These are phyloP conservation scores for Pelomyxa schiedti DNA, from an alignment of 78 protist species.

Conservation along the genomic window DNA sequence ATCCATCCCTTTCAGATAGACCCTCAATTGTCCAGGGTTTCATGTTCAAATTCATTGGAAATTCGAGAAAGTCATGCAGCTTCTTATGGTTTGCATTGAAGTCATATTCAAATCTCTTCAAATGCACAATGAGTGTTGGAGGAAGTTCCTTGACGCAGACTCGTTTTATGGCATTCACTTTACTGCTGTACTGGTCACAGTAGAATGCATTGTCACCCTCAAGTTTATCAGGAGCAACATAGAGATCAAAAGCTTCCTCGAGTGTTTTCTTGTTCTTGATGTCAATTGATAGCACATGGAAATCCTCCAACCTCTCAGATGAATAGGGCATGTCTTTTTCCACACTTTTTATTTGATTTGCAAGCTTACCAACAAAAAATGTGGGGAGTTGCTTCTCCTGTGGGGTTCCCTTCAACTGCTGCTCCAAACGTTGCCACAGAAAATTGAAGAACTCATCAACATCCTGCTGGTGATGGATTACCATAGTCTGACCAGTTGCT, in stretches of 20 bases:
- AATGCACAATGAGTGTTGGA: conserved; percentile 36
- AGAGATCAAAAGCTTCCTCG: background rate
- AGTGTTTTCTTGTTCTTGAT: conserved; percentile 7
- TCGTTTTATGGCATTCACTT: conserved; percentile 36
- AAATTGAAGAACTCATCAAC: conserved; percentile 31
- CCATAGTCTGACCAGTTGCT: no score
- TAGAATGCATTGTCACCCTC: conserved; percentile 56
- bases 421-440: conserved; percentile 36
- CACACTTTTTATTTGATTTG: background rate
- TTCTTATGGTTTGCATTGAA: conserved; percentile 27
- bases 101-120: conserved; percentile 79
- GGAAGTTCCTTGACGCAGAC: conserved; percentile 21
- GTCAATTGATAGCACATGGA: conserved; percentile 10
- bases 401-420: background rate
- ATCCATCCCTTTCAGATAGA: no score
- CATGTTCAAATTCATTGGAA: conserved; percentile 44
- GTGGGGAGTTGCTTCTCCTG: background rate
- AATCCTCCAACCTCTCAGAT: background rate
- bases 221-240: conserved; percentile 19
- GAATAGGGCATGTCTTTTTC: background rate
- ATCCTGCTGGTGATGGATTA: conserved; percentile 45
- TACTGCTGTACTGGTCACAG: no score
- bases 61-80: conserved; percentile 30
- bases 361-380: background rate
- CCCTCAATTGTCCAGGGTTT: conserved; percentile 42